Evolutionary conservation across 2,329 filamentous ascomycete genomes (phyloP), one percentile per base, ranked within the genome.

Genomic region (Cladobotryum protrusum): DNA sequence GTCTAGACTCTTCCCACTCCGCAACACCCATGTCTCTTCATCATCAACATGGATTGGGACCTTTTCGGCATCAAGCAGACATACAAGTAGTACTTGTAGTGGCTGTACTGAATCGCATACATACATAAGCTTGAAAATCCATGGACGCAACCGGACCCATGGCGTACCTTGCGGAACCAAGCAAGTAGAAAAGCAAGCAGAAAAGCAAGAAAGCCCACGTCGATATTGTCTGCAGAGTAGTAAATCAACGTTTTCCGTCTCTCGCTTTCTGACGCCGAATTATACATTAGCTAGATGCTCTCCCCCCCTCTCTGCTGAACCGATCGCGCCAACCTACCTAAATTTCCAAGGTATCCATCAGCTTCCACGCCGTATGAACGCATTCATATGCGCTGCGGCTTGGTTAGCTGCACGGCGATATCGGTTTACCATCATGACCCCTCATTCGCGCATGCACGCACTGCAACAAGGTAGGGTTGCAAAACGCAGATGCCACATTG

Each of bases 261-360:
- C n/a, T n/a, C n/a, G n/a, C n/a, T n/a, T n/a, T n/a, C n/a, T n/a
- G n/a, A n/a, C n/a, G n/a, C n/a, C n/a, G n/a, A n/a, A n/a, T n/a
- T n/a, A n/a, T n/a, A n/a, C n/a, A n/a, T n/a, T n/a, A n/a, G n/a
- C n/a, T n/a, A n/a, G 11, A 29, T 29, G 2, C 24, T 29, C 24
- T 9, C 14, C 40, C 18, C 11, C 5, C 35, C 17, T 37, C 8
- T 11, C 41, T 24, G 8, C 29, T 17, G 13, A 29, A 42, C 19
- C 44, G 39, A 51, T 44, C 45, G 45, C 49, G 45, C 45, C 44
- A 34, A 20, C 33, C 39, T 12, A 29, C 11, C 24, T 29, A n/a
- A n/a, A n/a, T n/a, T n/a, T n/a, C n/a, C n/a, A n/a, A n/a, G n/a
- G n/a, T n/a, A 29, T 29, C 24, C 24, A 29, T 29, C 24, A 29